These are phyloP conservation scores for Volvariella volvacea DNA, from an alignment of 1,284 basidiomycete species.

Conservation along the genomic window DNA sequence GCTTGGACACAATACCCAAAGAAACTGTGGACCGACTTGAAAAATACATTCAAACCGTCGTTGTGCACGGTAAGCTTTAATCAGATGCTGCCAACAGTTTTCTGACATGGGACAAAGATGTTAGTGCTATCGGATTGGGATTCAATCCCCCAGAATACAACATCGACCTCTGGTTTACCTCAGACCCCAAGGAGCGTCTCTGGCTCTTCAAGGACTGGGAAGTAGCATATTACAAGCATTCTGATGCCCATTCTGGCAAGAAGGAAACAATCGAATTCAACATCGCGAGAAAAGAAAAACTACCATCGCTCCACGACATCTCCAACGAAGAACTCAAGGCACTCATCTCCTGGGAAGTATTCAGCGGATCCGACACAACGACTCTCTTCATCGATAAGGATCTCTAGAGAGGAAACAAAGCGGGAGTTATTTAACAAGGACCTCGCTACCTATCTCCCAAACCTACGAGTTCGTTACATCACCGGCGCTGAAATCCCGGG, in stretches of 20 bases:
- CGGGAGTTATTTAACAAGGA: background rate
- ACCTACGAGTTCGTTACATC: background rate
- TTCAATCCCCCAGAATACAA: background rate
- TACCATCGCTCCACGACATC: background rate
- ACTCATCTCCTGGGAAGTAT: background rate
- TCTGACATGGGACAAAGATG: too few species aligned
- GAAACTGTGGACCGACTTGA: background rate
- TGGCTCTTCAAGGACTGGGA: background rate
- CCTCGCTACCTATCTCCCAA: background rate
- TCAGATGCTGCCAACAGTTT: too few species aligned
- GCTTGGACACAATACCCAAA: background rate
- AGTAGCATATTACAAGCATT: background rate
- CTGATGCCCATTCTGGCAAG: background rate
- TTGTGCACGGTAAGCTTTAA: background rate
- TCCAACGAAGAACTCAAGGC: background rate
- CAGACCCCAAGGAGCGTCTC: background rate
- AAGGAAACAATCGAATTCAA: background rate
- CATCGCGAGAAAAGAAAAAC: background rate
- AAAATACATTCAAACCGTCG: background rate
- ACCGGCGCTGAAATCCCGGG: background rate
- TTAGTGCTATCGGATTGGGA: background rate
- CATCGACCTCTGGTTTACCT: background rate
- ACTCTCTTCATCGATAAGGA: background rate
- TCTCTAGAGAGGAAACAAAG: background rate
- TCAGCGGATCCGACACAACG: background rate